A percentile compares a stretch with the other conserved stretches of the same genome.
Conservation (phyloP, 2,329 filamentous ascomycete species). For the Aspergillus awamori region DNA sequence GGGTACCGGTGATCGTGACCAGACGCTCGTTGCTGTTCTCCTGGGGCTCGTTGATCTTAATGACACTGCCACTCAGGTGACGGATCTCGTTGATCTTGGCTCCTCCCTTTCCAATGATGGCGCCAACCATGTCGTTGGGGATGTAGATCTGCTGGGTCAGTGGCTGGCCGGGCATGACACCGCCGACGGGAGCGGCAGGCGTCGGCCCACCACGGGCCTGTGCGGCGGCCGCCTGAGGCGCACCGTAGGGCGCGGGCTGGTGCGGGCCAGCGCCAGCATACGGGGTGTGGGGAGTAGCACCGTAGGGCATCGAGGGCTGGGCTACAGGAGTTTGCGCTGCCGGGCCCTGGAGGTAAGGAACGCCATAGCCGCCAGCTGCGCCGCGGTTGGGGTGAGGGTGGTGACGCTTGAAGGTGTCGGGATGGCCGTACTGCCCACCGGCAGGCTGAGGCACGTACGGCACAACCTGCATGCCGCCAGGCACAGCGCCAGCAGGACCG, state of each 20-base stretch:
- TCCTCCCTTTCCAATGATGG: conserved; percentile 97
- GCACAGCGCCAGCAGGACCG: conserved; percentile 87
- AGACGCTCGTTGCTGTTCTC: conserved; percentile 98
- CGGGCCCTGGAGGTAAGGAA: conserved; percentile 71
- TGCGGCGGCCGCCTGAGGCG: conserved; percentile 60
- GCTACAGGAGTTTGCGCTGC: conserved; percentile 55
- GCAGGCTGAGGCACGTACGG: conserved; percentile 93
- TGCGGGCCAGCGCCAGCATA: conserved; percentile 82
- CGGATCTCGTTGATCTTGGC: conserved; percentile 99
- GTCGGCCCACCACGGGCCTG: conserved; percentile 71
- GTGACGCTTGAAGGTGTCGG: conserved; percentile 78
- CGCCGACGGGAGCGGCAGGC: conserved; percentile 66
- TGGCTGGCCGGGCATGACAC: conserved; percentile 75
- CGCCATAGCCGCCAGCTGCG: conserved; percentile 71
- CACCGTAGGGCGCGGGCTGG: conserved; percentile 70
- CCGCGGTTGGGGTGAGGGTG: conserved; percentile 74
- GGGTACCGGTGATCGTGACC: conserved; percentile 95
- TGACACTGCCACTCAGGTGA: conserved; percentile 94
- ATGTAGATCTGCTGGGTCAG: conserved; percentile 99
- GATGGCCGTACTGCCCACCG: conserved; percentile 87
- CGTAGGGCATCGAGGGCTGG: conserved; percentile 79
- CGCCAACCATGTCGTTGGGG: conserved; percentile 98
- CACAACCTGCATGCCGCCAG: conserved; percentile 98
- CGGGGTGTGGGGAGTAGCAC: conserved; percentile 69
- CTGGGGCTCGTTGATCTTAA: conserved; percentile 99